Evolutionary conservation across 108 stramenopile genomes (phyloP), one percentile per base, ranked within the genome.

Genomic region (Cylindrotheca closterium): DNA sequence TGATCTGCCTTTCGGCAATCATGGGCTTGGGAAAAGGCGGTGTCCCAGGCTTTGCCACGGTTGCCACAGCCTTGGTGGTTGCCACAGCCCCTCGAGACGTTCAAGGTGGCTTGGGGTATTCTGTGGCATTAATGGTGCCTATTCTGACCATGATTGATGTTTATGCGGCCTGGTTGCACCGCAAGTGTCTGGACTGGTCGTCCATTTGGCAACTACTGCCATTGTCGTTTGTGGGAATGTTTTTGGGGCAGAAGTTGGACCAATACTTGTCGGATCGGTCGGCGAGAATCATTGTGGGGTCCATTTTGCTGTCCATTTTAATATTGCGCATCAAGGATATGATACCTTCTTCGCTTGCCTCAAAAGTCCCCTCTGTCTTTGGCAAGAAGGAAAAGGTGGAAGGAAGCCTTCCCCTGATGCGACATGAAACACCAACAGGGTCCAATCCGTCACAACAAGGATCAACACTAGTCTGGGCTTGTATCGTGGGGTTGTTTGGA

Each of bases 11-110:
- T 57, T 61, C 81, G 1, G 65, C 75, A 7, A 23, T 82, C 29
- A 30, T 82, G 17, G 81, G 81, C 31, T 50, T 82, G 22, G 81
- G 81, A 24, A 82, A 82, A 26, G 81, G 81, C 4, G 81, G 81
- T 24, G 78, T 82, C 10, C 81, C 81, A 1, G 81, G 77, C 24
- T 51, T 81, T 46, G 80, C 75, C 12, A 82, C 74, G 25, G 51
- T 82, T 2, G 78, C 77, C 28, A 79, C 77, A 0, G 70, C 78
- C 22, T 73, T 73, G 24, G 78, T 77, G 1, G 81, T 82, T 25
- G 64, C 78, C 25, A 82, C 81, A 1, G 73, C 81, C 18, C 78
- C 81, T 0, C 28, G 55, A 3, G 12, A 52, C 53, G 57, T 75
- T 45, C 60, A 56, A 8, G 73, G 74, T 21, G 77, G 77, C 0